Evolutionary conservation across 2,329 filamentous ascomycete genomes (phyloP), one percentile per base, ranked within the genome.

Genomic region (Pseudocercospora pini-densiflorae): DNA sequence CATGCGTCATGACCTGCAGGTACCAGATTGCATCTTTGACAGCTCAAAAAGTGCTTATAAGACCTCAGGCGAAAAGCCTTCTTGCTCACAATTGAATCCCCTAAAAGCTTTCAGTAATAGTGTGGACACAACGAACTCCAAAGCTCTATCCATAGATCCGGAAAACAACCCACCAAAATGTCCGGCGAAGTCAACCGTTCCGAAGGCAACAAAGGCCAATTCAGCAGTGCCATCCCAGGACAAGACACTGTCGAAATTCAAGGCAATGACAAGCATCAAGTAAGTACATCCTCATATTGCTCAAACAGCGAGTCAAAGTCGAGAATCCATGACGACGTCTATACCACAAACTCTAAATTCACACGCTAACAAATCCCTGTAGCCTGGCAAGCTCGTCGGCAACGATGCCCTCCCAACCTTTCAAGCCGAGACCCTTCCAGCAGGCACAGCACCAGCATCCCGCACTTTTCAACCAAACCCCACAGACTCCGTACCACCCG

Each of bases 321-420:
- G 12, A 8, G 1, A 33, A 33, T 59, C 27, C 49, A 57, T 21
- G 54, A 63, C 21, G 58, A 40, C 24, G 10, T 62, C 29, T 19
- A 54, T 60, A 31, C 47, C n/a, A 36, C 10, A 19, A 27, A 57
- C n/a, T 54, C 24, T 62, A 51, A 23, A 29, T 31, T 21, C 19
- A 51, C 53, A 19, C 63, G 53, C 24, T 71, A 91, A 89, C 90
- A 27, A 92, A 23, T 8, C 49, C 49, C 49, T 53, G 19, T 9
- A 88, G 74, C 84, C 86, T 3, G 90, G 90, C 61, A 81, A 84
- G 71, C 84, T 87, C 67, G 84, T 87, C 64, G 86, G 86, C 73
- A 86, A 88, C 70, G 88, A 90, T 61, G 79, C 80, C 24, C 75
- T 79, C 12, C 87, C 87, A 21, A 89, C 91, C 74, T 93, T 91